These are phyloP conservation scores for Saturnispora diversa DNA, from an alignment of 805 yeast species.

Conservation along the genomic window DNA sequence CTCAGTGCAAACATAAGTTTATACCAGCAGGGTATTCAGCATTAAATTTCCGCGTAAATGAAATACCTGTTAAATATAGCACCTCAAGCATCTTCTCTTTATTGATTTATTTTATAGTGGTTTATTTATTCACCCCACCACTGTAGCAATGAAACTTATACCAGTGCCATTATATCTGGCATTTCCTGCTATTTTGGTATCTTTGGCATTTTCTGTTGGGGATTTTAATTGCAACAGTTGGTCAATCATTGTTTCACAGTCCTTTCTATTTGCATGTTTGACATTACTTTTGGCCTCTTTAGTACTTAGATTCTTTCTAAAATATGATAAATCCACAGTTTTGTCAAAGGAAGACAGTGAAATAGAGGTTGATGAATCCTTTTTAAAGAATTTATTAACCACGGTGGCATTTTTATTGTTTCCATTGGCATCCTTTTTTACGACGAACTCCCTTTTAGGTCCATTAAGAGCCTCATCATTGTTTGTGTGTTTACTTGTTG, in stretches of 20 bases:
- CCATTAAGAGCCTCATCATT: slow-evolving; percentile 25
- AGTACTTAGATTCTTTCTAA: slow-evolving; percentile 7
- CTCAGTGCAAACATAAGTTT: no score
- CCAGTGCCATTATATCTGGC: slow-evolving; percentile 29
- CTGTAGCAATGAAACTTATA: background rate
- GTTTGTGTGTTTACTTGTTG: slow-evolving; percentile 15
- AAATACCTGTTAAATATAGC: no score
- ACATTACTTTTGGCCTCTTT: slow-evolving; percentile 9
- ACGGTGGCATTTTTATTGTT: slow-evolving; percentile 9
- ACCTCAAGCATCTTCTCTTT: background rate
- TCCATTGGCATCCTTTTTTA: slow-evolving; percentile 18
- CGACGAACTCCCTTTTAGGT: slow-evolving; percentile 20
- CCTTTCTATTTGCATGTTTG: slow-evolving; percentile 22
- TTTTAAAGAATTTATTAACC: background rate
- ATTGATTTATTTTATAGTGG: background rate
- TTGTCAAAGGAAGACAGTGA: background rate
- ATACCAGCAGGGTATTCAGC: no score
- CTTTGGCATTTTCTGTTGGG: slow-evolving; percentile 22
- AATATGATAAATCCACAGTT: slow-evolving; percentile 4
- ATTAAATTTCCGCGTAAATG: no score
- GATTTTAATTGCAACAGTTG: background rate
- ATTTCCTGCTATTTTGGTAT: slow-evolving; percentile 28
- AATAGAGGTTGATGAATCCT: background rate
- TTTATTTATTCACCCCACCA: no score
- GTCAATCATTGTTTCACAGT: slow-evolving; percentile 8